Evolutionary conservation across 2,329 filamentous ascomycete species (phyloP), one percentile per base, ranked within the genome.

Genomic region (Huntiella savannae): DNA sequence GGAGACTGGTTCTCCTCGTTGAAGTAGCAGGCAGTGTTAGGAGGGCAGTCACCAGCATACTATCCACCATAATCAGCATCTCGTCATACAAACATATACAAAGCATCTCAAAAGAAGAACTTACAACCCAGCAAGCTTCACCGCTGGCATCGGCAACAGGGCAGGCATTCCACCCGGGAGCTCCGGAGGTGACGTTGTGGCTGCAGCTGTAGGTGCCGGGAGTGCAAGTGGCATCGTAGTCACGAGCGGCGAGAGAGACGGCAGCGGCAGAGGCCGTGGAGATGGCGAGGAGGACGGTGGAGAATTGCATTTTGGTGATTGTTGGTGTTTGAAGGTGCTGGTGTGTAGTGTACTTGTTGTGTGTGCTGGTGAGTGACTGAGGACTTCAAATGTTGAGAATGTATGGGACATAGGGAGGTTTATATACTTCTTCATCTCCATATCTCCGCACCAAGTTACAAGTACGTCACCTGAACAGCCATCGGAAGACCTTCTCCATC

Each of bases 11-110:
- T 63, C 35, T 52, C 47, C 36, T 52, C 33, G 55, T 58, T 56
- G 56, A 63, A 63, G 55, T 57, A 56, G 55, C 61, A 63, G 34
- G 52, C 34, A 12, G 60, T 62, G 43, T 60, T 52, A 49, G 59
- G 60, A 10, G 60, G 60, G 50, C 61, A 63, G 45, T 49, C 46
- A 8, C 61, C 61, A 16, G 53, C 57, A 44, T 50, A 55, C 61
- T 63, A 34, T 28, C 7, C 22, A 7, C 22, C 5, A 28, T 8
- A 7, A 8, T 28, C 8, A 28, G 22, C 7, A 28, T 28, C 22
- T 6, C 7, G 6, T 6, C 17, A 8, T 13, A 8, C n/a, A 40
- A 11, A 33, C 11, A 4, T 17, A 17, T 17, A 17, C 17, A 17
- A 5, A 8, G 10, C 12, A 22, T 22, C 7, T 34, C 10, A 17